These are phyloP conservation scores for Hyaloperonospora brassicae DNA, from an alignment of 352 stramenopile species.

Conservation along the genomic window DNA sequence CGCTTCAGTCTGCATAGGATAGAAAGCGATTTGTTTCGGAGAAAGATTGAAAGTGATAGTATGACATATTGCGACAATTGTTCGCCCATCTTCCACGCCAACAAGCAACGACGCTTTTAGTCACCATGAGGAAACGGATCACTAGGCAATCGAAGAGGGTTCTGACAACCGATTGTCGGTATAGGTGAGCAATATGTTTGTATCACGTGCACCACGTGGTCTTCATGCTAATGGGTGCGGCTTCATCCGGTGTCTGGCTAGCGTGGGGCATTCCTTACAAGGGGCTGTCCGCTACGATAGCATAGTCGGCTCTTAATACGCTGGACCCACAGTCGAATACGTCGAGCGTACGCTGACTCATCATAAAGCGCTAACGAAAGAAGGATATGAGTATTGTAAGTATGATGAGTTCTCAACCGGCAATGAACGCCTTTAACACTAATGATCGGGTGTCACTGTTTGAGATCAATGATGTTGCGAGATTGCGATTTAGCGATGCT, in stretches of 20 bases:
- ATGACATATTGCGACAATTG: constrained; percentile 15
- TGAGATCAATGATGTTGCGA: constrained; percentile 35
- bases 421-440: constrained; percentile 39
- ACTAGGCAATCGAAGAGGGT: constrained; percentile 25
- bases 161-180: constrained; percentile 69
- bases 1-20: constrained; percentile 44
- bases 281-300: constrained; percentile 55
- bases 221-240: constrained; percentile 41
- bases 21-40: constrained; percentile 53
- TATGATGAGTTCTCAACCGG: constrained; percentile 49
- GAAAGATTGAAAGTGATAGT: constrained; percentile 30
- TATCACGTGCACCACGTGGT: constrained; percentile 75
- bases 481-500: constrained; percentile 22
- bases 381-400: constrained; percentile 74
- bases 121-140: constrained; percentile 21
- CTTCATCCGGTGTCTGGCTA: constrained; percentile 41
- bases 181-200: constrained; percentile 68
- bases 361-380: constrained; percentile 53
- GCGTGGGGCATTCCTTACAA: constrained; percentile 71
- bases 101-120: constrained; percentile 19
- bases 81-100: constrained; percentile 23
- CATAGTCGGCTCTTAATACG: constrained; percentile 50
- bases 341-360: constrained; percentile 55
- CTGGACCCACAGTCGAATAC: constrained; percentile 60
- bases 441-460: constrained; percentile 31